Evolutionary conservation across 805 yeast genomes (phyloP), one percentile per base, ranked within the genome.

Genomic region (Isabelozyma gotoi): DNA sequence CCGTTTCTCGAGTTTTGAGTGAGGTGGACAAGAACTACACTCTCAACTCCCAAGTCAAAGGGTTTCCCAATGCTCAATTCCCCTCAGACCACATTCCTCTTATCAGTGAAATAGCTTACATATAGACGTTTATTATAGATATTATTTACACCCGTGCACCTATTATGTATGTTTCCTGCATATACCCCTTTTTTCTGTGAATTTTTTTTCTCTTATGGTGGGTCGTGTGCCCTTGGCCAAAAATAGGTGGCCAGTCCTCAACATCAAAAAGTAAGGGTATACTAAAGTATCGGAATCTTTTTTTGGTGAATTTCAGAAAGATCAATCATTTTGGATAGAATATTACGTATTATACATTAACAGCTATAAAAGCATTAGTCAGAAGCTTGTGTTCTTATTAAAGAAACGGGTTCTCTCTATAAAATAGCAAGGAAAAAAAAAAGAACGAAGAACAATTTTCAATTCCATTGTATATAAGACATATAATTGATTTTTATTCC

Each of bases 81-180:
- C 87, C 88, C 3, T 81, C 82, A 41, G 84, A 80, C 44, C 77
- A 71, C 47, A 72, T 71, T 7, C 77, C 77, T 10, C 52, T 73
- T 19, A 60, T 68, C 6, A 57, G 68, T 4, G 53, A 53, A 34
- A 27, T 57, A 14, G 29, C 29, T 24, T 24, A 24, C 29, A 24
- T 24, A n/a, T 24, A n/a, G 12, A 24, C 12, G n/a, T n/a, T n/a
- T n/a, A n/a, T n/a, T n/a, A n/a, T n/a, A n/a, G n/a, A n/a, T n/a
- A 24, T 10, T 20, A 20, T 20, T 10, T 10, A 7, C 29, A 21
- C 10, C 29, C 29, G 29, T 24, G 12, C 29, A 24, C 10, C 7
- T 5, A 10, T 24, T n/a, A 10, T 24, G n/a, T n/a, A n/a, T 24
- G 4, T n/a, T 5, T 24, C 29, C 29, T 24, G 29, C 29, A 24